phyloP scores from a whole-genome alignment of 805 yeast species.

The Cyberlindnera subsufficiens region DNA sequence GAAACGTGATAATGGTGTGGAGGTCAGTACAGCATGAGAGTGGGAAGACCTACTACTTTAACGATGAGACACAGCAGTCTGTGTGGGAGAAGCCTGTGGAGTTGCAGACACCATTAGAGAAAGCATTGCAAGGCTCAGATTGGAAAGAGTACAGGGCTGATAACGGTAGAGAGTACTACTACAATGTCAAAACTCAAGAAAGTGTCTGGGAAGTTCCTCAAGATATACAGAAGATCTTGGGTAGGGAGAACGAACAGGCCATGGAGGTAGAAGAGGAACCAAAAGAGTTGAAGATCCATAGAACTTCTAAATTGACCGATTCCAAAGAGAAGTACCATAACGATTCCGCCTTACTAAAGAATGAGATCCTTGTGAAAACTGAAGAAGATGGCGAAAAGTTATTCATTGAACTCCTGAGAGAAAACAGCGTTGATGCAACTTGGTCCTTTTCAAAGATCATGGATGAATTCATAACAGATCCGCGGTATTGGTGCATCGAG shows the following conservation, averaged over 20 bases:
- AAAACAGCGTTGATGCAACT: constrained; percentile 55
- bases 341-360: constrained; percentile 24
- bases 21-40: constrained; percentile 21
- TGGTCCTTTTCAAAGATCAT: constrained; percentile 73
- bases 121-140: constrained; percentile 44
- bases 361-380: constrained; percentile 2
- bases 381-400: constrained; percentile 34
- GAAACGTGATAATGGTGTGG: constrained; percentile 38
- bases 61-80: constrained; percentile 57
- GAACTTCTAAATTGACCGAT: constrained; percentile 7
- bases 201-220: constrained; percentile 81
- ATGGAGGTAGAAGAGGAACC: constrained; percentile 1
- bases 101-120: constrained; percentile 32
- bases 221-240: constrained; percentile 30
- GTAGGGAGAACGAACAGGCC: constrained; percentile 1
- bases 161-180: constrained; percentile 63
- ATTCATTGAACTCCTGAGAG: constrained; percentile 49
- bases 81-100: constrained; percentile 79
- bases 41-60: constrained; percentile 70
- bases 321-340: constrained; percentile 15
- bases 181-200: constrained; percentile 54
- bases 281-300: constrained; percentile 1
- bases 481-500: constrained; percentile 60
- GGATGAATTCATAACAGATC: constrained; percentile 47
- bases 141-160: constrained; percentile 48